Evolutionary conservation across 371 early-diverging fungal genomes (phyloP).

Genomic region (Mucor velutinosus): DNA sequence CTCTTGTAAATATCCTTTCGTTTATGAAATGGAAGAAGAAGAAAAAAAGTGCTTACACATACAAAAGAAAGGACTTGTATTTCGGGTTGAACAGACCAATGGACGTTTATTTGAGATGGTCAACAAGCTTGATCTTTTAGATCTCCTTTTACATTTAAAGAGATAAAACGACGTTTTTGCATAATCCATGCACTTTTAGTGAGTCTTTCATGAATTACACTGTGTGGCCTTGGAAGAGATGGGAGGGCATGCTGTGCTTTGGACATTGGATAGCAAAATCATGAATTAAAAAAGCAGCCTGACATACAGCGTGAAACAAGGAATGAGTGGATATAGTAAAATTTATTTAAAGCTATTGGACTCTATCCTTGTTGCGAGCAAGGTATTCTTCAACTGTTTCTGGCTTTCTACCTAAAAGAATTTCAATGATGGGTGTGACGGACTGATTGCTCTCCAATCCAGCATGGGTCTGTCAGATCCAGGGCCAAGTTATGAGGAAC

Average conservation of each 20-base stretch:
- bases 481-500: slow-evolving; percentile 1
- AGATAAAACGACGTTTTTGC: too few relatives aligned
- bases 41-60: not conserved
- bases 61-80: slow-evolving; percentile 1
- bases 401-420: slow-evolving; percentile 8
- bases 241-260: too few relatives aligned
- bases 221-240: too few relatives aligned
- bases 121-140: not conserved
- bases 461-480: not conserved
- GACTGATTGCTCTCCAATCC: not conserved
- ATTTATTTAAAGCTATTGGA: not conserved
- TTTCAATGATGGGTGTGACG: not conserved
- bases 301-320: too few relatives aligned
- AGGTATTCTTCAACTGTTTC: slow-evolving; percentile 13
- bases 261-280: too few relatives aligned
- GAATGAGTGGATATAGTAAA: too few relatives aligned
- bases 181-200: too few relatives aligned
- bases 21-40: not conserved
- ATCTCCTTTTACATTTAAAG: not conserved
- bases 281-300: too few relatives aligned
- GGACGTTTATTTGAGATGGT: not conserved
- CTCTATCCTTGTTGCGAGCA: not conserved
- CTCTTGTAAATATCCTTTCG: not conserved
- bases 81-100: not conserved
- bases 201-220: too few relatives aligned